These are phyloP conservation scores for Macrophomina tecta DNA, from an alignment of 2,329 filamentous ascomycete genomes.

Conservation along the genomic window DNA sequence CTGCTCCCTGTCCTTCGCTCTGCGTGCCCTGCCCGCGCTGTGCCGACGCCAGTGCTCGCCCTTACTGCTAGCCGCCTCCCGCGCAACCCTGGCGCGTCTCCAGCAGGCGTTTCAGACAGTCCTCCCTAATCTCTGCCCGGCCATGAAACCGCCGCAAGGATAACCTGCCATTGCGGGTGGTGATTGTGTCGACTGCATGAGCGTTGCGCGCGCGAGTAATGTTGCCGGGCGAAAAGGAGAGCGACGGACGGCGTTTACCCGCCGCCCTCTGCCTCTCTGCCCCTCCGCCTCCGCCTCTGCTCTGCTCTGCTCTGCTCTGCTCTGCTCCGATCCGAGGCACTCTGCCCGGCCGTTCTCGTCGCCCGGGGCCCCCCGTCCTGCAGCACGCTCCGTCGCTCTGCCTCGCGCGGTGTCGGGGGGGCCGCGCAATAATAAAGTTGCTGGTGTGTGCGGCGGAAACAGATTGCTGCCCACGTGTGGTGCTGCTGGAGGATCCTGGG, in stretches of 20 bases:
- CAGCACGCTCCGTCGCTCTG: not conserved
- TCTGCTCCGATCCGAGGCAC: too few relatives aligned
- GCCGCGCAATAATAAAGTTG: constrained; percentile 3
- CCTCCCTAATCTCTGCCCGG: constrained; percentile 23
- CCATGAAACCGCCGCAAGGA: constrained; percentile 24
- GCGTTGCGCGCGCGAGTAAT: constrained; percentile 26
- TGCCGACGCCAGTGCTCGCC: not conserved
- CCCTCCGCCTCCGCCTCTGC: not conserved
- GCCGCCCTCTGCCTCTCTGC: not conserved
- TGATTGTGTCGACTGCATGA: constrained; percentile 21
- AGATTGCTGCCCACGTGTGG: constrained; percentile 21
- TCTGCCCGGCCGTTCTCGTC: too few relatives aligned
- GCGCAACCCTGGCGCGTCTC: constrained; percentile 14
- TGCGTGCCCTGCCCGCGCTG: not conserved
- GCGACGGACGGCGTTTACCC: not conserved
- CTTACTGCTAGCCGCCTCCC: constrained; percentile 8
- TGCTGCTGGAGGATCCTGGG: constrained; percentile 10
- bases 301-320: not conserved
- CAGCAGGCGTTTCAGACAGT: constrained; percentile 26
- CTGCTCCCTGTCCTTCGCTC: not conserved
- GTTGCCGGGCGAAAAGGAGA: constrained; percentile 16
- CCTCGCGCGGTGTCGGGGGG: not conserved
- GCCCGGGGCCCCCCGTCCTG: not conserved
- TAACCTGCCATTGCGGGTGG: constrained; percentile 1
- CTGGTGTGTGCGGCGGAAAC: constrained; percentile 19